These are phyloP conservation scores for Trypanosoma avium DNA, from an alignment of 208 protist genomes.

Conservation along the genomic window DNA sequence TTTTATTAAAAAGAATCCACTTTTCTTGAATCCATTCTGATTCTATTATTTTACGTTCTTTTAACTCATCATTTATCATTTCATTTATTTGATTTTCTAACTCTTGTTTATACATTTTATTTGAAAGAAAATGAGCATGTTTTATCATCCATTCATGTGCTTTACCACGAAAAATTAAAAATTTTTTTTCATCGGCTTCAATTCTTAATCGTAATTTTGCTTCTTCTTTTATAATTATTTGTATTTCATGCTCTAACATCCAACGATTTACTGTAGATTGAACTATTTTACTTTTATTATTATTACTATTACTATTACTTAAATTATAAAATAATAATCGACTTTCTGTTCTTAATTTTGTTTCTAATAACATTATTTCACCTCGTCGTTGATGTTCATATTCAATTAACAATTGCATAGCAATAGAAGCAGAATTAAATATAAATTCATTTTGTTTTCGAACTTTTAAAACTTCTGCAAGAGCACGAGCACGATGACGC, in stretches of 20 bases:
- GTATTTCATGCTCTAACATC: constrained; percentile 18
- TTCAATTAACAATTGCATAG: not conserved
- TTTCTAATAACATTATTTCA: constrained; percentile 18
- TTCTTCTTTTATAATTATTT: constrained; percentile 8
- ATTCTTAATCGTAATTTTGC: not conserved
- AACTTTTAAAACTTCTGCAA: not conserved
- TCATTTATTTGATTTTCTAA: not conserved
- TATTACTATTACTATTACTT: not conserved
- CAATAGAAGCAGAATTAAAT: not conserved
- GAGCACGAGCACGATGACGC: not conserved
- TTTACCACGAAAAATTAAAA: not conserved
- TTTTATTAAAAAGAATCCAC: not conserved
- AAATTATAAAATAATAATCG: constrained; percentile 4
- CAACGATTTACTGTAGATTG: constrained; percentile 8
- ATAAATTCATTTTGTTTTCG: not conserved
- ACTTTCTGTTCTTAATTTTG: not conserved
- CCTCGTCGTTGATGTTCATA: constrained; percentile 15
- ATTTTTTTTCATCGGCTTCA: not conserved
- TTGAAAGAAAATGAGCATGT: not conserved
- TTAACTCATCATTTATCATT: constrained; percentile 7
- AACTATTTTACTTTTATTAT: too few relatives aligned
- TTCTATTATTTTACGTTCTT: not conserved
- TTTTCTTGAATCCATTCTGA: constrained; percentile 1
- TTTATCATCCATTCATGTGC: constrained; percentile 20
- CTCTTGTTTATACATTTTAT: not conserved